Percentiles rank a stretch among this genome's conserved stretches.
Evolutionary conservation across 257 asterid genomes (phyloP).

Genomic region (Fraxinus anomala): DNA sequence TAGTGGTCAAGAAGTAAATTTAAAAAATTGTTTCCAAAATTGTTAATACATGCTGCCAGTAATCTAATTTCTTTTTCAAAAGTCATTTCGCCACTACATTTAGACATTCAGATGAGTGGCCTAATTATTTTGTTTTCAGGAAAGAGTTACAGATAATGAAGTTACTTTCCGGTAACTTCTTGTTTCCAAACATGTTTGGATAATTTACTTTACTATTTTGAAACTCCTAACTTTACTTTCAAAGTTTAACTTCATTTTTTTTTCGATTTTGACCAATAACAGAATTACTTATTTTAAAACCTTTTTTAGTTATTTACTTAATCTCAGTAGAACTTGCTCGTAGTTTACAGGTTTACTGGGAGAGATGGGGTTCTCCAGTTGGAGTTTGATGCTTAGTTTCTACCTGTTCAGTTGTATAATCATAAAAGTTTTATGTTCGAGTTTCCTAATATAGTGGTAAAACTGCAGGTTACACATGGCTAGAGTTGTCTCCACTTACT

Average conservation of each 20-base stretch:
- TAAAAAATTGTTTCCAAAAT: not conserved
- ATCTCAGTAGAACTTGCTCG: not conserved
- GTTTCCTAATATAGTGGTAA: constrained; percentile 15
- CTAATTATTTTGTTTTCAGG: not conserved
- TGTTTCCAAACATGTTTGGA: not conserved
- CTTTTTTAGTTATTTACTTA: not conserved
- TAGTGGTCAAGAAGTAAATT: not conserved
- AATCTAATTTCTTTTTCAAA: not conserved
- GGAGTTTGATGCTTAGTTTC: not conserved
- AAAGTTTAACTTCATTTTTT: not conserved
- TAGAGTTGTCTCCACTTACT: constrained; percentile 82
- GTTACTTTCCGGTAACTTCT: not conserved
- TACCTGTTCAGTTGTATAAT: not conserved
- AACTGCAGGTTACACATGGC: constrained; percentile 82
- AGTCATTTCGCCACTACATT: not conserved
- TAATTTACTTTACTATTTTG: no score
- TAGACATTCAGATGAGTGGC: not conserved
- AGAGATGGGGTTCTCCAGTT: not conserved
- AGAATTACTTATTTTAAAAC: not conserved
- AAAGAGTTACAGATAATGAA: not conserved
- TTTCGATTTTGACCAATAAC: not conserved
- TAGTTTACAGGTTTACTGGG: not conserved
- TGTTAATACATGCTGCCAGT: not conserved
- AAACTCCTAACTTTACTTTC: no score
- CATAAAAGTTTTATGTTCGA: not conserved